phyloP scores from a whole-genome alignment of 257 asterid species.

The Capsicum rhomboideum region DNA sequence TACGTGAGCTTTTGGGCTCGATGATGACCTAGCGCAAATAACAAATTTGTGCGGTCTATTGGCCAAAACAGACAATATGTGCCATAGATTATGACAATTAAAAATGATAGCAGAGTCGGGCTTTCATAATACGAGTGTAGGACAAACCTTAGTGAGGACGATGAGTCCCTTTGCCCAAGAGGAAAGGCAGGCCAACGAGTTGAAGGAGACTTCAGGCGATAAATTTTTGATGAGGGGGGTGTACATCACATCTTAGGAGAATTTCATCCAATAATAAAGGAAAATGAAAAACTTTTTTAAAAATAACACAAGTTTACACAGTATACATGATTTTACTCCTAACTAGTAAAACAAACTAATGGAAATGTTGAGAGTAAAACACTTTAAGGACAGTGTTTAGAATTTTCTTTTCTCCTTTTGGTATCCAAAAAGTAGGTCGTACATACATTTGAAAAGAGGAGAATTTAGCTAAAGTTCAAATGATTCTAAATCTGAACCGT shows the following conservation, averaged over 20 bases:
- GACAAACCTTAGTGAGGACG: not conserved
- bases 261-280: not conserved
- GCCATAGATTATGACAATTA: not conserved
- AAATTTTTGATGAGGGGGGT: too few relatives aligned
- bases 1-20: not conserved
- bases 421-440: not conserved
- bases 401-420: not conserved
- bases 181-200: not conserved
- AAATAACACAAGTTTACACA: too few relatives aligned
- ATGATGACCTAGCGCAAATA: accelerated
- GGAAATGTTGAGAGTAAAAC: not conserved
- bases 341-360: not conserved
- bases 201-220: not conserved
- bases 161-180: not conserved
- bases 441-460: not conserved
- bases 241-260: not conserved
- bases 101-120: not conserved
- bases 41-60: not conserved
- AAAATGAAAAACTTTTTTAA: not conserved
- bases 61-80: not conserved
- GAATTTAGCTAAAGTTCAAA: not conserved
- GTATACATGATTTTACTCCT: too few relatives aligned
- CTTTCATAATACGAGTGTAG: not conserved
- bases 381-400: not conserved
- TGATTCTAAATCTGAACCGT: not conserved